Percentiles rank a stretch among this genome's conserved stretches.
Conservation (phyloP, 2,329 filamentous ascomycete species). For the Geosmithia morbida region DNA sequence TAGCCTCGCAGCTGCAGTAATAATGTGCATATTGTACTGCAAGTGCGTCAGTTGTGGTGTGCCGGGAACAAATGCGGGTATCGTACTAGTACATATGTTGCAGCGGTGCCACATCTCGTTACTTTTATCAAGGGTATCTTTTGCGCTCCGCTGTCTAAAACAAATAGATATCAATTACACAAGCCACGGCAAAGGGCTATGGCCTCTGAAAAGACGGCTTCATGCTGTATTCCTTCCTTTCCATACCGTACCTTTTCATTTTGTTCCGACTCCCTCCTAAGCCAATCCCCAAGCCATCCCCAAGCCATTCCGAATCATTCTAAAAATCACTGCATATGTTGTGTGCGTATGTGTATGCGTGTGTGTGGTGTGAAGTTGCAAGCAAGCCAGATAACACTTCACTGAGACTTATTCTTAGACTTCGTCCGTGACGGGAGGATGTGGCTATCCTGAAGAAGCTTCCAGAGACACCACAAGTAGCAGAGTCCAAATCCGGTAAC, state of each 20-base stretch:
- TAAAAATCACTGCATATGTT: no score
- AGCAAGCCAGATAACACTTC: not conserved
- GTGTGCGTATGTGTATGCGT: not conserved
- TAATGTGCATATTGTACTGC: not conserved
- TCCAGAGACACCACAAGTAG: slow-evolving; percentile 83
- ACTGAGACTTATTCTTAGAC: slow-evolving; percentile 20
- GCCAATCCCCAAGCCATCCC: no score
- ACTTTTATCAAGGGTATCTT: not conserved
- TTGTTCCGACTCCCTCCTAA: no score
- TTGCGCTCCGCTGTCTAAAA: not conserved
- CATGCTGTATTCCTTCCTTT: not conserved
- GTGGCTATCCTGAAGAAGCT: slow-evolving; percentile 45
- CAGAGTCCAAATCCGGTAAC: slow-evolving; percentile 74
- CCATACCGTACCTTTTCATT: not conserved
- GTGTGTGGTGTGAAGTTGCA: not conserved
- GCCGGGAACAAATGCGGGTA: not conserved
- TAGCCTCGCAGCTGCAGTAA: not conserved
- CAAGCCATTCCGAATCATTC: no score
- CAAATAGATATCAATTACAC: not conserved
- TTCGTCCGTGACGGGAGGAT: slow-evolving; percentile 20
- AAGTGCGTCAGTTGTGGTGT: not conserved
- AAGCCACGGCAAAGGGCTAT: not conserved
- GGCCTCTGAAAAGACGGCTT: not conserved
- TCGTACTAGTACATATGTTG: not conserved
- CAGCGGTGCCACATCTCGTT: not conserved